Conservation (phyloP, 371 early-diverging fungal genomes). For the Cokeromyces recurvatus region DNA sequence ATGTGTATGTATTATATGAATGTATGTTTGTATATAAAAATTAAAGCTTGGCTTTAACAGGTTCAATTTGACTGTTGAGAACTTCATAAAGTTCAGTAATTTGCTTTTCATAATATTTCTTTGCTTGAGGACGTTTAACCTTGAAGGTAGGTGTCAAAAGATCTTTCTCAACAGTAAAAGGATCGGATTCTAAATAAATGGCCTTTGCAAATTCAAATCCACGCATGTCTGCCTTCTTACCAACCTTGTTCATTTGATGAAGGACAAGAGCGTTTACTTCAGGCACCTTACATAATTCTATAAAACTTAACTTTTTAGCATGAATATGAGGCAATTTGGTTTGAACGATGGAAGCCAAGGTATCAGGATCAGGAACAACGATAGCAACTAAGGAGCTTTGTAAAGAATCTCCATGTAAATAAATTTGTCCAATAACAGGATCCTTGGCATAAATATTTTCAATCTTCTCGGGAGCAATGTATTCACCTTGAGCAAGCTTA, state of each 20-base stretch:
- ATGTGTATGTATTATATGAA: too few relatives aligned
- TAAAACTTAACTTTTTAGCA: constrained; percentile 24
- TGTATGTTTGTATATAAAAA: too few relatives aligned
- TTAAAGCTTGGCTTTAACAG: constrained; percentile 23
- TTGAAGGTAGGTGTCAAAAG: constrained; percentile 70
- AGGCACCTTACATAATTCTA: constrained; percentile 52
- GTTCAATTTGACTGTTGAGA: constrained; percentile 8
- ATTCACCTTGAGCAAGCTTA: constrained; percentile 93
- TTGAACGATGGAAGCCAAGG: constrained; percentile 41
- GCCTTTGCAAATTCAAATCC: constrained; percentile 58
- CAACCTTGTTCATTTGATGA: constrained; percentile 53
- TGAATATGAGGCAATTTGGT: constrained; percentile 28
- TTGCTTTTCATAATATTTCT: constrained; percentile 54
- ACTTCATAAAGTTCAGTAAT: constrained; percentile 63
- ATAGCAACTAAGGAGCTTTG: constrained; percentile 79
- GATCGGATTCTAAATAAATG: constrained; percentile 45
- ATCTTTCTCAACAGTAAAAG: constrained; percentile 55
- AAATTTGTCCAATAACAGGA: constrained; percentile 58
- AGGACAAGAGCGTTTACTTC: constrained; percentile 57
- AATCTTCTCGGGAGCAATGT: constrained; percentile 96
- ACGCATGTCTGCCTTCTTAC: constrained; percentile 52
- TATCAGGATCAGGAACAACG: constrained; percentile 77
- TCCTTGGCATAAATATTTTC: constrained; percentile 66
- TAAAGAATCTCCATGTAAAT: constrained; percentile 84
- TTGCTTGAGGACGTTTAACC: constrained; percentile 72